phyloP scores from a whole-genome alignment of 140 eudicot genomes.

The Stevia rebaudiana region DNA sequence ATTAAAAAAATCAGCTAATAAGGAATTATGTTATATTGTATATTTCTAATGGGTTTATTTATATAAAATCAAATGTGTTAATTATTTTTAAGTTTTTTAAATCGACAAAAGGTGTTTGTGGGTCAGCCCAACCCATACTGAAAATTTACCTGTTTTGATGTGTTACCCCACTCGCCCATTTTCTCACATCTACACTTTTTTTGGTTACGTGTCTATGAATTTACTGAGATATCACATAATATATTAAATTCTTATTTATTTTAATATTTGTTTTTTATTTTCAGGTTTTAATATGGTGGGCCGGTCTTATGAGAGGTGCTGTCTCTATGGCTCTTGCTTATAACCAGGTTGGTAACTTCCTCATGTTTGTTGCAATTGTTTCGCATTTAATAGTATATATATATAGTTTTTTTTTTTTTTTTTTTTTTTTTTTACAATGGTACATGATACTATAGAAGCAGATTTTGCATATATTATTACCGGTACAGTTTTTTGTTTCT shows the following conservation, averaged over 20 bases:
- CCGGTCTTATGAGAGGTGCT: slow-evolving; percentile 81
- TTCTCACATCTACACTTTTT: slow-evolving; percentile 2
- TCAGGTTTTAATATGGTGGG: slow-evolving; percentile 72
- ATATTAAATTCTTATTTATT: neutral
- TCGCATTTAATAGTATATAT: too few species aligned
- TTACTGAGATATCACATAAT: neutral
- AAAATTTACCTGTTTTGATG: neutral
- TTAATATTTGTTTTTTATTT: neutral
- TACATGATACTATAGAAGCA: too few species aligned
- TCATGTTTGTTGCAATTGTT: too few species aligned
- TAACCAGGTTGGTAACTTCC: slow-evolving; percentile 54
- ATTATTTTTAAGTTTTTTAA: neutral
- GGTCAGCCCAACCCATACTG: neutral
- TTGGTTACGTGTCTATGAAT: neutral
- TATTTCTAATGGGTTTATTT: too few species aligned
- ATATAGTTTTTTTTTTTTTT: too few species aligned
- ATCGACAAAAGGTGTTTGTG: neutral
- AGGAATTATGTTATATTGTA: too few species aligned
- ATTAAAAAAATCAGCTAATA: too few species aligned
- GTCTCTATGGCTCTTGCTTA: slow-evolving; percentile 82
- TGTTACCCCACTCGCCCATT: neutral
- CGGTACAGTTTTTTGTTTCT: too few species aligned
- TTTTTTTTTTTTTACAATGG: neutral
- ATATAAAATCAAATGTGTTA: neutral
- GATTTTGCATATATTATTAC: too few species aligned